Evolutionary conservation across 331 rosid genomes (phyloP).

Genomic region (Rosa hybrid): DNA sequence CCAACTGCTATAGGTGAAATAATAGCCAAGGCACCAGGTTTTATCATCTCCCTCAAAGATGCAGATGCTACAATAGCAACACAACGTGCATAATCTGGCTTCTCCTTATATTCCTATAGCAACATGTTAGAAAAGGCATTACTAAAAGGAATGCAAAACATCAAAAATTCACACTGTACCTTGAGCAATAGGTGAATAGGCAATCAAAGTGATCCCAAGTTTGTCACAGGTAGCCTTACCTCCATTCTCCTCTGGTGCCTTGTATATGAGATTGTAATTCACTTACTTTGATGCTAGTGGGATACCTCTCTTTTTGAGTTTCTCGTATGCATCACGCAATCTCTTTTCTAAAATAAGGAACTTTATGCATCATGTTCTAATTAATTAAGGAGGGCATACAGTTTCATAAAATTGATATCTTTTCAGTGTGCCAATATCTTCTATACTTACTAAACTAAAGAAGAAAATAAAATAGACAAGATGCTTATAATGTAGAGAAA

Average conservation of each 20-base stretch:
- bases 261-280: slow-evolving; percentile 89
- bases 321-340: slow-evolving; percentile 66
- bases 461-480: background rate
- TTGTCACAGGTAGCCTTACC: slow-evolving; percentile 83
- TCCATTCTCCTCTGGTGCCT: slow-evolving; percentile 81
- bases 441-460: background rate
- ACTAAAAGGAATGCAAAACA: slow-evolving; percentile 15
- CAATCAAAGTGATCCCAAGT: slow-evolving; percentile 88
- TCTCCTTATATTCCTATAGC: slow-evolving; percentile 82
- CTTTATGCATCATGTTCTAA: background rate
- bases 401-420: background rate
- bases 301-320: slow-evolving; percentile 78
- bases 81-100: slow-evolving; percentile 95
- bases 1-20: slow-evolving; percentile 88
- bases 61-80: slow-evolving; percentile 98
- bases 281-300: slow-evolving; percentile 93
- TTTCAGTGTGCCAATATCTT: too few relatives aligned
- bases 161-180: slow-evolving; percentile 41
- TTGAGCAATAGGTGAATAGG: slow-evolving; percentile 95
- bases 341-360: slow-evolving; percentile 51
- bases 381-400: background rate
- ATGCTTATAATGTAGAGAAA: background rate
- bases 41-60: slow-evolving; percentile 92
- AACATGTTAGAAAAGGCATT: slow-evolving; percentile 20
- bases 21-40: slow-evolving; percentile 97